These are phyloP conservation scores for Phaseolus lunatus DNA, from an alignment of 306 rosid genomes.

Conservation along the genomic window DNA sequence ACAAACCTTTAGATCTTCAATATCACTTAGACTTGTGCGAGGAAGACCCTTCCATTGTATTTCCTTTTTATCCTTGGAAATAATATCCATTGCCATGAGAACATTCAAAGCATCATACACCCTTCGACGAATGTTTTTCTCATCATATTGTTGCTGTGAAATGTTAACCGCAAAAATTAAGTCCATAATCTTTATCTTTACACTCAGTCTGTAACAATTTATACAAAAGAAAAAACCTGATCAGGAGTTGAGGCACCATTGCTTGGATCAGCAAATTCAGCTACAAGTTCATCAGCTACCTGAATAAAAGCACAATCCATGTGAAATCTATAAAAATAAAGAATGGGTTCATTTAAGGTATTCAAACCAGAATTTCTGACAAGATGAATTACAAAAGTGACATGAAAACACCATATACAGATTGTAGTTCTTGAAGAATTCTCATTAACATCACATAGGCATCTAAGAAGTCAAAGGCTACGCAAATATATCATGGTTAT, in stretches of 20 bases:
- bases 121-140: conserved; percentile 95
- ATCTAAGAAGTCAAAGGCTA: conserved; percentile 23
- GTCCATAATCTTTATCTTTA: conserved; percentile 9
- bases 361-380: conserved; percentile 1
- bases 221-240: conserved; percentile 66
- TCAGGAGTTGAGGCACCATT: conserved; percentile 77
- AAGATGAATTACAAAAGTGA: conserved; percentile 17
- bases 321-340: conserved; percentile 20
- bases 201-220: conserved; percentile 28
- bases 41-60: conserved; percentile 99
- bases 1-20: conserved; percentile 91
- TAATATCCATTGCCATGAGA: conserved; percentile 97
- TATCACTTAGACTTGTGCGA: conserved; percentile 84
- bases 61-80: conserved; percentile 96
- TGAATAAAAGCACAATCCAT: conserved; percentile 48
- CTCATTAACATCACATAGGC: conserved; percentile 1
- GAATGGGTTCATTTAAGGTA: background rate
- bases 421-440: conserved; percentile 24
- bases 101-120: conserved; percentile 98
- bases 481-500: background rate
- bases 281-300: conserved; percentile 99
- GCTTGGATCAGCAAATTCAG: conserved; percentile 91
- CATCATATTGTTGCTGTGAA: conserved; percentile 97
- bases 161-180: conserved; percentile 32
- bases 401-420: background rate